phyloP scores from a whole-genome alignment of 225 moss, liverwort and hornwort genomes.

The Marchantia polymorpha region DNA sequence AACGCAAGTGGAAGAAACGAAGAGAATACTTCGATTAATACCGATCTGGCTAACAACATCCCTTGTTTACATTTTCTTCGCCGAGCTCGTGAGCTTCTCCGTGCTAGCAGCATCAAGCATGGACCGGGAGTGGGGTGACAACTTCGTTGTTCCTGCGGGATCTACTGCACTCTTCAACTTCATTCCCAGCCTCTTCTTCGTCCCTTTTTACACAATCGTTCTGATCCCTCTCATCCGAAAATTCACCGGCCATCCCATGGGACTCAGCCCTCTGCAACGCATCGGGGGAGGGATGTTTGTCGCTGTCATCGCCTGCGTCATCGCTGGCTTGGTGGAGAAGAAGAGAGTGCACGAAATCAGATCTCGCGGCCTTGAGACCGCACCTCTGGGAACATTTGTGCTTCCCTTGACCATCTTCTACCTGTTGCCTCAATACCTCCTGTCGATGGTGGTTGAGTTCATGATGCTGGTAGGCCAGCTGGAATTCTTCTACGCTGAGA shows the following conservation, averaged over 20 bases:
- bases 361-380: slow-evolving; percentile 28
- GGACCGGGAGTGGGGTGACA: slow-evolving; percentile 21
- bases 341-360: slow-evolving; percentile 35
- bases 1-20: slow-evolving; percentile 27
- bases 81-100: slow-evolving; percentile 21
- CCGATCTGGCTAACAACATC: slow-evolving; percentile 28
- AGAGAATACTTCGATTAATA: slow-evolving; percentile 16
- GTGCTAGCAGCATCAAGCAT: slow-evolving; percentile 23
- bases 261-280: slow-evolving; percentile 53
- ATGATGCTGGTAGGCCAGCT: slow-evolving; percentile 55
- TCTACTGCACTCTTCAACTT: slow-evolving; percentile 17
- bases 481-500: slow-evolving; percentile 65
- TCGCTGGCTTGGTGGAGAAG: slow-evolving; percentile 52
- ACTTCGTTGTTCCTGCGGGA: slow-evolving; percentile 24
- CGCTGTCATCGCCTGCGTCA: slow-evolving; percentile 46
- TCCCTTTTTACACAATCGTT: neutral
- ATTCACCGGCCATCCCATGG: slow-evolving; percentile 33
- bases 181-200: slow-evolving; percentile 6
- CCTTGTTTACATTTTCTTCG: slow-evolving; percentile 13
- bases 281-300: slow-evolving; percentile 55
- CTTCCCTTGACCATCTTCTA: slow-evolving; percentile 57
- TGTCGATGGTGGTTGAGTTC: slow-evolving; percentile 54
- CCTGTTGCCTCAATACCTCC: slow-evolving; percentile 60
- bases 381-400: slow-evolving; percentile 20
- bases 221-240: neutral